phyloP scores from a whole-genome alignment of 192 early-diverging fungal genomes.

The Gigaspora rosea region DNA sequence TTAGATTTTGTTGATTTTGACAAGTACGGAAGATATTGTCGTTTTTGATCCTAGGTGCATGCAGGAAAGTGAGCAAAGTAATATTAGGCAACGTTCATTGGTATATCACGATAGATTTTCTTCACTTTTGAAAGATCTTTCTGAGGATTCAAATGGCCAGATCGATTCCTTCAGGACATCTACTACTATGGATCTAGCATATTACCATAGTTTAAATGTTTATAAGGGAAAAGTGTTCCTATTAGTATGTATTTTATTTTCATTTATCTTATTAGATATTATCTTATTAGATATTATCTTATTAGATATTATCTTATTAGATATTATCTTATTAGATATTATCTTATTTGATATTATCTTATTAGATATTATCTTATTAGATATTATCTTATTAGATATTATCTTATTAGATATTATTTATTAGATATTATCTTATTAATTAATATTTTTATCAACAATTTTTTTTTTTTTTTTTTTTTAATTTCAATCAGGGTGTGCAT shows the following conservation, averaged over 20 bases:
- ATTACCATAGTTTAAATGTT: constrained; percentile 53
- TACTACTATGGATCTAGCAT: constrained; percentile 46
- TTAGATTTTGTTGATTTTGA: constrained; percentile 59
- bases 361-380: background rate
- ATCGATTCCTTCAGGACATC: constrained; percentile 1
- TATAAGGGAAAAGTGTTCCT: constrained; percentile 62
- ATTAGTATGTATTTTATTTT: constrained; percentile 42
- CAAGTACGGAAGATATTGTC: constrained; percentile 58
- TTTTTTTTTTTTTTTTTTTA: background rate
- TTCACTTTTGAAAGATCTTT: constrained; percentile 43
- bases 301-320: background rate
- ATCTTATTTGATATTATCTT: too few relatives aligned
- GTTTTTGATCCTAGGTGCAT: constrained; percentile 60
- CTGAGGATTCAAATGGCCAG: constrained; percentile 30
- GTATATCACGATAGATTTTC: constrained; percentile 60
- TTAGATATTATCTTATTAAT: too few relatives aligned
- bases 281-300: background rate
- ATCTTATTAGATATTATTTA: background rate
- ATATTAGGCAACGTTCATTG: constrained; percentile 49
- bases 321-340: background rate
- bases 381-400: background rate
- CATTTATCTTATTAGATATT: background rate
- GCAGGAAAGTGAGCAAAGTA: constrained; percentile 50
- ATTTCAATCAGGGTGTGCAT: constrained; percentile 46
- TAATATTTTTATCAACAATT: background rate